These are phyloP conservation scores for Rhizopus sp. DNA, from an alignment of 371 early-diverging fungal species.

Conservation along the genomic window DNA sequence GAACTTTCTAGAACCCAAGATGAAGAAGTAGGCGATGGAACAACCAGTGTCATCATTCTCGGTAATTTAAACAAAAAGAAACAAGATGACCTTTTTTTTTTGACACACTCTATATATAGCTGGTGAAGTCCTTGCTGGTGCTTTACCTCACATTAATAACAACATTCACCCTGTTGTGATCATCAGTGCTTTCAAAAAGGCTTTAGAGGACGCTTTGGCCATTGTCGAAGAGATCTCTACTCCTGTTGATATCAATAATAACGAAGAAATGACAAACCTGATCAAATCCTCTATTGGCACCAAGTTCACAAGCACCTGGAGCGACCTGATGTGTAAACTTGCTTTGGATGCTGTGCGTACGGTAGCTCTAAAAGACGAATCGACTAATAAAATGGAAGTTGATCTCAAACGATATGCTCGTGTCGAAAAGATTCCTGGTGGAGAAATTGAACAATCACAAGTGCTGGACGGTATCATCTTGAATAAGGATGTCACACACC, in stretches of 20 bases:
- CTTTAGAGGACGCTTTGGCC: conserved; percentile 89
- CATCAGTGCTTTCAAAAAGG: conserved; percentile 90
- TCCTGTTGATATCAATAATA: conserved; percentile 82
- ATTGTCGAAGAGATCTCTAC: conserved; percentile 84
- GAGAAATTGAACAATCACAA: conserved; percentile 93
- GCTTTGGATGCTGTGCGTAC: conserved; percentile 96
- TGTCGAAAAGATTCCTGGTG: conserved; percentile 99
- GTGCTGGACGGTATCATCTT: conserved; percentile 99
- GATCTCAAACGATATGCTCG: conserved; percentile 98
- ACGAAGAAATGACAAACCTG: conserved; percentile 87
- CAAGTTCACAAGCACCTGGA: conserved; percentile 96
- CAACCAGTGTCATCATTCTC: conserved; percentile 98
- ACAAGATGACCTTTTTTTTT: neutral
- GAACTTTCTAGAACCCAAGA: conserved; percentile 99
- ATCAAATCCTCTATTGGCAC: conserved; percentile 96
- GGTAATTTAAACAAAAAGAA: conserved; percentile 53
- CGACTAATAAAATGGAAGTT: conserved; percentile 76
- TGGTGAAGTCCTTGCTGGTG: conserved; percentile 93
- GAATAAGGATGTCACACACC: conserved; percentile 99
- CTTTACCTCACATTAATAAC: conserved; percentile 94
- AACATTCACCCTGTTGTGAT: conserved; percentile 99
- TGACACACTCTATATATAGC: conserved; percentile 53
- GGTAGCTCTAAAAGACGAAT: conserved; percentile 79
- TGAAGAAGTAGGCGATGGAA: conserved; percentile 99
- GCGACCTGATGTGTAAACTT: conserved; percentile 96